phyloP scores from a whole-genome alignment of 176 grass and related monocot genomes.

The Eleusine coracana region DNA sequence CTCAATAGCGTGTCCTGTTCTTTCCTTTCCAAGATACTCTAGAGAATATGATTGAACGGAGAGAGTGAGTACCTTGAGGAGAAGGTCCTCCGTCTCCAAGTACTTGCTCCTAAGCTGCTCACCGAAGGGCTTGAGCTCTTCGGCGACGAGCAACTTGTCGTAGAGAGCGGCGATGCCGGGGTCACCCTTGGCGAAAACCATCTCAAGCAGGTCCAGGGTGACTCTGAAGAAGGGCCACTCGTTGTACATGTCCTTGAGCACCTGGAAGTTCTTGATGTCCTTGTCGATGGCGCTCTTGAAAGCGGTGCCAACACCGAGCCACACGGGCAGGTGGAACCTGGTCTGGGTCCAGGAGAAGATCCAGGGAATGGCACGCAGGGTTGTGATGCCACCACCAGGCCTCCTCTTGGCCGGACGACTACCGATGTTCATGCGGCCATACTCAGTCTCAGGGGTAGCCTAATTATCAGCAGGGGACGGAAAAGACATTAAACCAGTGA shows the following conservation, averaged over 20 bases:
- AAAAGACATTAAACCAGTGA: neutral
- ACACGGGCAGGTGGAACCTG: constrained; percentile 91
- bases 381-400: constrained; percentile 69
- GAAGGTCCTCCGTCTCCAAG: constrained; percentile 53
- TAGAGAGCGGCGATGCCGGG: constrained; percentile 75
- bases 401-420: constrained; percentile 83
- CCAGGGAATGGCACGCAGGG: constrained; percentile 93
- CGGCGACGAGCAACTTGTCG: constrained; percentile 71
- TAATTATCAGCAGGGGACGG: neutral
- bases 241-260: constrained; percentile 74
- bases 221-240: constrained; percentile 95
- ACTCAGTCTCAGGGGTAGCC: constrained; percentile 83
- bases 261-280: constrained; percentile 72
- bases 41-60: neutral
- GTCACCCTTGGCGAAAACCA: constrained; percentile 96
- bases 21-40: neutral
- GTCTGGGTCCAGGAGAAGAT: constrained; percentile 98
- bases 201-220: constrained; percentile 85
- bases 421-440: constrained; percentile 90
- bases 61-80: constrained; percentile 57
- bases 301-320: constrained; percentile 78
- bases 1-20: no score
- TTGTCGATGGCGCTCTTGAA: constrained; percentile 59
- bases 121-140: constrained; percentile 54
- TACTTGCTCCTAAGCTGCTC: constrained; percentile 71